Percentiles rank a stretch among this genome's conserved stretches.
These are phyloP conservation scores for Gossypium raimondii DNA, from an alignment of 345 rosid species.

Conservation along the genomic window DNA sequence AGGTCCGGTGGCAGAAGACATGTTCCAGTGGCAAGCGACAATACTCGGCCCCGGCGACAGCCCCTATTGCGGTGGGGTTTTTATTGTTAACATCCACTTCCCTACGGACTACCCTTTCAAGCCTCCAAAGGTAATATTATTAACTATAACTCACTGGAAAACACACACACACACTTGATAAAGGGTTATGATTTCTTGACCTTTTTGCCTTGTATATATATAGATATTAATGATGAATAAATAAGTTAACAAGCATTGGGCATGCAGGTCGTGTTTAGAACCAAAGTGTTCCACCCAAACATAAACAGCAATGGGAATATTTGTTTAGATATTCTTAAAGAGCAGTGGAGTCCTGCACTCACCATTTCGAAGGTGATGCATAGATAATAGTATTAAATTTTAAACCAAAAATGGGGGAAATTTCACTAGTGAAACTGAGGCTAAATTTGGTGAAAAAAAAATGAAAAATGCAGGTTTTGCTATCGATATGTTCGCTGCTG, in stretches of 20 bases:
- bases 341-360: conserved; percentile 52
- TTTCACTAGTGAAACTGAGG: too few species aligned
- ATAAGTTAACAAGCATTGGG: not conserved
- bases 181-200: too few species aligned
- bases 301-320: conserved; percentile 47
- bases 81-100: conserved; percentile 45
- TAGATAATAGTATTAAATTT: not conserved
- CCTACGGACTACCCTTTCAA: conserved; percentile 60
- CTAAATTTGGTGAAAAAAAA: not conserved
- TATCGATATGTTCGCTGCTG: conserved; percentile 37
- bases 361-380: conserved; percentile 35
- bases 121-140: conserved; percentile 47
- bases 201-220: too few species aligned
- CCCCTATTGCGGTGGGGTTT: conserved; percentile 53
- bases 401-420: not conserved
- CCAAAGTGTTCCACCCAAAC: conserved; percentile 41
- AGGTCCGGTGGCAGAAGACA: conserved; percentile 58
- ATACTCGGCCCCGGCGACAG: conserved; percentile 49
- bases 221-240: not conserved
- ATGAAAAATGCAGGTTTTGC: conserved; percentile 27
- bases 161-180: too few species aligned
- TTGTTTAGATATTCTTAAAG: conserved; percentile 44
- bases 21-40: conserved; percentile 64
- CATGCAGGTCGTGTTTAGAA: conserved; percentile 39
- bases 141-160: too few species aligned